Evolutionary conservation across 306 rosid species (phyloP), one percentile per base, ranked within the genome.

Genomic region (Glycyrrhiza uralensis): DNA sequence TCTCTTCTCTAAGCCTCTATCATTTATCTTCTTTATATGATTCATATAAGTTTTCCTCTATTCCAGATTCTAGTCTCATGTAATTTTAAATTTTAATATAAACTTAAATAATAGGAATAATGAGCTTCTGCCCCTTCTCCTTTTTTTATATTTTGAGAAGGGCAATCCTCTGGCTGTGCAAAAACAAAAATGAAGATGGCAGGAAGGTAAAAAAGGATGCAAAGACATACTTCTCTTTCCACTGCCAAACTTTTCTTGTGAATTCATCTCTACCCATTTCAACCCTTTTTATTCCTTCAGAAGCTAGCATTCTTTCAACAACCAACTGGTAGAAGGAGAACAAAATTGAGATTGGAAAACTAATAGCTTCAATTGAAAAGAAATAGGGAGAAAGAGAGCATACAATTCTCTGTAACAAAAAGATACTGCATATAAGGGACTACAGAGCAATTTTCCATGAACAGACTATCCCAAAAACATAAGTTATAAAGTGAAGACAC

Each of bases 271-370:
- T 87, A 72, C 88, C 80, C 87, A 93, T 68, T 56, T 93, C 97
- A 79, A 52, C 77, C 76, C 98, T 87, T 80, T 81, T 93, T 66
- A 80, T 76, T 76, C 98, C 98, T 87, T 90, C 98, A 45, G 94
- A 83, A 6, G 93, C 96, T 66, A 93, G 92, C 96, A 88, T 93
- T 84, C 85, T 89, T 83, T 93, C 98, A 74, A 93, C 98, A 76
- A 93, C 98, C 85, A 93, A 82, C 98, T 93, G 91, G 63, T 33
- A 83, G 52, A 78, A 85, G 75, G 66, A 82, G 69, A 66, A 46
- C 58, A 79, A 56, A 71, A 17, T 15, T 70, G 19, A 65, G 65
- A 51, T 52, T 33, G 66, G 17, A 58, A 30, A 47, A 71, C 79
- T 4, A 62, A 55, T 6, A 56, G 42, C 46, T 82, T 63, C 38